These are phyloP conservation scores for Diaporthe aspalathi DNA, from an alignment of 2,329 filamentous ascomycete species.

Conservation along the genomic window DNA sequence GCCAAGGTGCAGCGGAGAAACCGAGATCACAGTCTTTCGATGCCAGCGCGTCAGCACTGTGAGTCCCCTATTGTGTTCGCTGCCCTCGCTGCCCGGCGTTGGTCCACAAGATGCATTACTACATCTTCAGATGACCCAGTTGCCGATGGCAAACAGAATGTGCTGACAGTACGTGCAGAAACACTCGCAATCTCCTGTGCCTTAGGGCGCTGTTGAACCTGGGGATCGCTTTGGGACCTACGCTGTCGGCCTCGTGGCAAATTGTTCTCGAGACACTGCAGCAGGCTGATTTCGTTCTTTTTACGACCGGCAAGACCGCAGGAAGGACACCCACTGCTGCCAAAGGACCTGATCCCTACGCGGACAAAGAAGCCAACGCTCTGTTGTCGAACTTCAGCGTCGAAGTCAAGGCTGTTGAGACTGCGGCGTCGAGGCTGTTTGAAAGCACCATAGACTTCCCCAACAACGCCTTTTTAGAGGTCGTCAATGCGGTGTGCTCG, in stretches of 20 bases:
- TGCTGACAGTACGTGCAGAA: slow-evolving; percentile 50
- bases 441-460: slow-evolving; percentile 95
- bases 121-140: neutral
- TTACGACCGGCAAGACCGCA: slow-evolving; percentile 67
- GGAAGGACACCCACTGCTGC: slow-evolving; percentile 62
- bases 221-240: slow-evolving; percentile 92
- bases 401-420: slow-evolving; percentile 90
- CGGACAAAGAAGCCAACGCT: slow-evolving; percentile 62
- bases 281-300: slow-evolving; percentile 89
- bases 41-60: slow-evolving; percentile 63
- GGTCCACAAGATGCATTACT: neutral
- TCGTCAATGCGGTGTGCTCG: slow-evolving; percentile 80
- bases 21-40: slow-evolving; percentile 71
- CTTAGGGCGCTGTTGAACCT: slow-evolving; percentile 92
- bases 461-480: slow-evolving; percentile 80
- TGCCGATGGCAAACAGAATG: neutral
- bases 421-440: slow-evolving; percentile 85
- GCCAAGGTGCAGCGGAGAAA: slow-evolving; percentile 67
- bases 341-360: slow-evolving; percentile 58
- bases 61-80: neutral
- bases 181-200: slow-evolving; percentile 90
- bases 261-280: slow-evolving; percentile 94
- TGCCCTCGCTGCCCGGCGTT: neutral
- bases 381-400: slow-evolving; percentile 76
- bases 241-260: slow-evolving; percentile 84